phyloP scores from a whole-genome alignment of 2,329 filamentous ascomycete species.

The Leptographium wingfieldii region DNA sequence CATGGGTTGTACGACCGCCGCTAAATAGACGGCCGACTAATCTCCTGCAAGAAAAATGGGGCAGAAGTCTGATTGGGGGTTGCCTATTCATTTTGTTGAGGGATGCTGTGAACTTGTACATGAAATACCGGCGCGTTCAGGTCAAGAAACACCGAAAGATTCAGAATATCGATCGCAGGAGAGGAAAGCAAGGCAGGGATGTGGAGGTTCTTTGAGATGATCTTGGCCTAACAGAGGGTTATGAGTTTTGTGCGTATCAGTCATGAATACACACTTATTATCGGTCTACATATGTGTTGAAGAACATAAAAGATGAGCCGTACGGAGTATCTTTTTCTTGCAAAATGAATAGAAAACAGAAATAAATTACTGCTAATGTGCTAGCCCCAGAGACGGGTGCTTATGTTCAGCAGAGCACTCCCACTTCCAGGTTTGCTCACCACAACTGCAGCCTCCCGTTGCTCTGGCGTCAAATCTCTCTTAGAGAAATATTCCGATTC shows the following conservation, averaged over 20 bases:
- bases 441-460: slow-evolving; percentile 67
- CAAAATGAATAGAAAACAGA: too few relatives aligned
- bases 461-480: slow-evolving; percentile 52
- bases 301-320: too few relatives aligned
- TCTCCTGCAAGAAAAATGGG: slow-evolving; percentile 75
- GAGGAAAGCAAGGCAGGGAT: background rate
- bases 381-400: background rate
- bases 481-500: slow-evolving; percentile 72
- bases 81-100: slow-evolving; percentile 81
- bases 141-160: slow-evolving; percentile 42
- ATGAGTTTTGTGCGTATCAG: background rate
- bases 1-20: slow-evolving; percentile 44
- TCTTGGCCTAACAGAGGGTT: background rate
- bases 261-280: background rate
- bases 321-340: too few relatives aligned
- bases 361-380: too few relatives aligned
- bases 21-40: slow-evolving; percentile 22
- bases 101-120: slow-evolving; percentile 48
- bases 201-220: background rate
- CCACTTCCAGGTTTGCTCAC: slow-evolving; percentile 79
- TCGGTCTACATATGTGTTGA: background rate
- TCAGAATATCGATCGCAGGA: slow-evolving; percentile 30
- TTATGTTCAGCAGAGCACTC: slow-evolving; percentile 38
- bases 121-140: slow-evolving; percentile 49
- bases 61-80: slow-evolving; percentile 75